Conservation (phyloP, 257 asterid species). For the Nicotiana attenuata region DNA sequence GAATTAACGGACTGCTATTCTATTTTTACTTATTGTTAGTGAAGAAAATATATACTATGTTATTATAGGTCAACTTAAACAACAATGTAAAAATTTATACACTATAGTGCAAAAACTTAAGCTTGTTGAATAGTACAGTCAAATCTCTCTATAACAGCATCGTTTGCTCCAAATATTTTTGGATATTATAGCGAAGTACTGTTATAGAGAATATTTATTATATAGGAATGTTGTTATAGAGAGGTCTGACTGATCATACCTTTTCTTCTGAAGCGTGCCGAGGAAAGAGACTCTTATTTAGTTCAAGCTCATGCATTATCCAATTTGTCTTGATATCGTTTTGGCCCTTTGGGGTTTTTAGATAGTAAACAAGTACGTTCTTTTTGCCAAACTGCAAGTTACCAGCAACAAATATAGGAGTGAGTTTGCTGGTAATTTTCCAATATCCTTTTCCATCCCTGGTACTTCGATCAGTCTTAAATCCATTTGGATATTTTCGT, state of each 20-base stretch:
- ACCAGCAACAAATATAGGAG: background rate
- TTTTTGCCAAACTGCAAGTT: background rate
- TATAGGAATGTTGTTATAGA: too few species aligned
- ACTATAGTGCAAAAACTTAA: background rate
- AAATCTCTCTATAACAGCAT: too few species aligned
- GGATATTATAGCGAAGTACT: too few species aligned
- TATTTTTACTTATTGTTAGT: too few species aligned
- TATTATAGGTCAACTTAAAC: too few species aligned
- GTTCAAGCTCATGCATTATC: conserved; percentile 13
- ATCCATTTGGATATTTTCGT: background rate
- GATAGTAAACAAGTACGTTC: background rate
- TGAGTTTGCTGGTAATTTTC: background rate
- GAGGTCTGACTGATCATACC: background rate
- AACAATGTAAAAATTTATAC: too few species aligned
- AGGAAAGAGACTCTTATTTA: background rate
- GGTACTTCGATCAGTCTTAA: background rate
- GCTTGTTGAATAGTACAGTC: background rate
- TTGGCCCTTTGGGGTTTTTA: background rate
- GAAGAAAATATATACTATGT: too few species aligned
- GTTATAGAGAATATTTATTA: too few species aligned
- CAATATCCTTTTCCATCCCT: background rate
- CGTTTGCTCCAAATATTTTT: too few species aligned
- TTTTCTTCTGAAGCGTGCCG: background rate
- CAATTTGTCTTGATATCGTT: background rate
- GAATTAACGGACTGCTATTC: too few species aligned